These are phyloP conservation scores for Chiua virens DNA, from an alignment of 768 basidiomycete species.

Conservation along the genomic window DNA sequence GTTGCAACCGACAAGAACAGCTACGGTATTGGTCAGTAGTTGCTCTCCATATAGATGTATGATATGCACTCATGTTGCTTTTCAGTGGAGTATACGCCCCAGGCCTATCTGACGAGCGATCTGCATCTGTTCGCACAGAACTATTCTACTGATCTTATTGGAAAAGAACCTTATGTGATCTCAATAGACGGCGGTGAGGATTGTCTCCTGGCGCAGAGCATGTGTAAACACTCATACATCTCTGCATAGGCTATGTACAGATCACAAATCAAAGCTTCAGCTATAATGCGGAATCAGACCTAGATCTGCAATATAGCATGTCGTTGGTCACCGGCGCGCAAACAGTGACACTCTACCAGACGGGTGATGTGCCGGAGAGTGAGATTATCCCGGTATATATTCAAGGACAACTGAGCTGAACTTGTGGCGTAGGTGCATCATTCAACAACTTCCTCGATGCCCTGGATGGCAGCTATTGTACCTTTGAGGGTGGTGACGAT, in stretches of 20 bases:
- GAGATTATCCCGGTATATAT: background rate
- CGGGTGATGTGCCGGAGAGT: slow-evolving; percentile 30
- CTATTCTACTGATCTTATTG: slow-evolving; percentile 19
- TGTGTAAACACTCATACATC: background rate
- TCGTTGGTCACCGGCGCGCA: slow-evolving; percentile 29
- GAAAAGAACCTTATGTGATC: slow-evolving; percentile 27
- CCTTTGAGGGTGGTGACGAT: slow-evolving; percentile 38
- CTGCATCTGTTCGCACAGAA: slow-evolving; percentile 33
- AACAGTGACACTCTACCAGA: slow-evolving; percentile 33
- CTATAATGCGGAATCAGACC: slow-evolving; percentile 30
- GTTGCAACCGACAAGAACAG: slow-evolving; percentile 28
- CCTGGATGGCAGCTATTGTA: slow-evolving; percentile 37
- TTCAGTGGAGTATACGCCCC: slow-evolving; percentile 36
- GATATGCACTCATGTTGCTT: background rate
- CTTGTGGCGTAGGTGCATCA: slow-evolving; percentile 27
- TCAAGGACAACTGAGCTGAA: background rate
- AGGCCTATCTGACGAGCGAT: slow-evolving; percentile 31
- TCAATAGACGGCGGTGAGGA: slow-evolving; percentile 38
- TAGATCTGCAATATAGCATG: slow-evolving; percentile 36
- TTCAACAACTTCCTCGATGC: slow-evolving; percentile 42
- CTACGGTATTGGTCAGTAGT: slow-evolving; percentile 32
- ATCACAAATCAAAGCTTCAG: slow-evolving; percentile 12
- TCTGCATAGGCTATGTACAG: slow-evolving; percentile 25
- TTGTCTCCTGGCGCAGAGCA: background rate
- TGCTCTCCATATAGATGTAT: background rate